These are phyloP conservation scores for Lentinus polychrous DNA, from an alignment of 1,284 basidiomycete species.

Conservation along the genomic window DNA sequence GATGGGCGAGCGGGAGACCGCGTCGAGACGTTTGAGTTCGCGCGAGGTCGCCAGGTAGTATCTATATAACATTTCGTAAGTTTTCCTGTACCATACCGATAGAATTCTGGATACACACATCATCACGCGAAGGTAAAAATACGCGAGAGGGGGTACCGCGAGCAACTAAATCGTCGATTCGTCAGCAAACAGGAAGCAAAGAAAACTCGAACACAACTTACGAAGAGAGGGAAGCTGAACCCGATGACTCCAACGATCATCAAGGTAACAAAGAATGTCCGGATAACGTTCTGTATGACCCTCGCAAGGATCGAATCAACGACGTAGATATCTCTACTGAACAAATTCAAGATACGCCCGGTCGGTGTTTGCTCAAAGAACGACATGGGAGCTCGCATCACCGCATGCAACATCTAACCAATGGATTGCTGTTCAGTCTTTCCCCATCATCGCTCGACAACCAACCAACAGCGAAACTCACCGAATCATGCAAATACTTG, in stretches of 20 bases:
- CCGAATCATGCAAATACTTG: conserved; percentile 69
- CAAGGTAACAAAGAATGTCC: conserved; percentile 53
- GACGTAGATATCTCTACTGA: conserved; percentile 90
- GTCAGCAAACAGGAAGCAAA: background rate
- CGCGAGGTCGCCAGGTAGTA: conserved; percentile 91
- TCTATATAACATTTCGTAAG: conserved; percentile 28
- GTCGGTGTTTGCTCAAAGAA: conserved; percentile 87
- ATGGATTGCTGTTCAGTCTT: conserved; percentile 8
- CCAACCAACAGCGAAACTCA: conserved; percentile 26
- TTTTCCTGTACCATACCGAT: background rate
- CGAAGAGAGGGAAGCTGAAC: conserved; percentile 75
- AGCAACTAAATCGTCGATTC: conserved; percentile 35
- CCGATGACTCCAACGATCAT: conserved; percentile 81
- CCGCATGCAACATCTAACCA: conserved; percentile 62
- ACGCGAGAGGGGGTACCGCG: conserved; percentile 66
- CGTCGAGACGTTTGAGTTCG: conserved; percentile 89
- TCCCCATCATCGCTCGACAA: conserved; percentile 1
- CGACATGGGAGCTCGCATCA: conserved; percentile 78
- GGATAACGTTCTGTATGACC: conserved; percentile 62
- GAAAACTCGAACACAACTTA: conserved; percentile 11
- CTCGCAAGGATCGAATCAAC: conserved; percentile 79
- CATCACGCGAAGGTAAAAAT: conserved; percentile 76
- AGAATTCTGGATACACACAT: conserved; percentile 36
- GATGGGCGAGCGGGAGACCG: conserved; percentile 86
- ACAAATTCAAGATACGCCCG: conserved; percentile 79